Conservation (phyloP, 148 eudicot species). For the Nepenthes gracilis region DNA sequence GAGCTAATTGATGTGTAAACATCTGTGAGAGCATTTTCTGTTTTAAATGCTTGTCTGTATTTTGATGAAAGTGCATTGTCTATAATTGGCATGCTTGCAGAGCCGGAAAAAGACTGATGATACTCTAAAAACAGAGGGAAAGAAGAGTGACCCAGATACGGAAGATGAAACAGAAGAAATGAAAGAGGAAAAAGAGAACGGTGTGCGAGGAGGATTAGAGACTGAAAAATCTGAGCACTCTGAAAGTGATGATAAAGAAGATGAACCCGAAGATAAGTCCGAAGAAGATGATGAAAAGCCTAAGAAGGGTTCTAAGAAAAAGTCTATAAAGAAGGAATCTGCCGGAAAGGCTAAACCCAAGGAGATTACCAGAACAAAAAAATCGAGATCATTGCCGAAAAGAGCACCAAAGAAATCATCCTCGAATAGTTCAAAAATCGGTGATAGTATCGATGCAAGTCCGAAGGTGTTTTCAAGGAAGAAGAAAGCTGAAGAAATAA, state of each 20-base stretch:
- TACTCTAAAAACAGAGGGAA: conserved; percentile 30
- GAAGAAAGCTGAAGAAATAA: conserved; percentile 51
- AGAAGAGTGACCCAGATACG: conserved; percentile 27
- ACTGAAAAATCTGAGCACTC: conserved; percentile 50
- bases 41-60: no score
- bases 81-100: conserved; percentile 20
- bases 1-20: no score
- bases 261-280: conserved; percentile 33
- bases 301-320: conserved; percentile 34
- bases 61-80: no score
- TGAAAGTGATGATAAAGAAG: conserved; percentile 26
- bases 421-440: conserved; percentile 32
- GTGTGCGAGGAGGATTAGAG: conserved; percentile 34
- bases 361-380: conserved; percentile 30
- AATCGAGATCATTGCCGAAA: conserved; percentile 39
- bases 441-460: conserved; percentile 24
- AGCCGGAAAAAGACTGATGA: conserved; percentile 24
- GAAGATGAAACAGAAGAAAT: conserved; percentile 44
- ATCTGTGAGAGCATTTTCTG: no score
- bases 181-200: conserved; percentile 46
- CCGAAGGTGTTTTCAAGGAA: conserved; percentile 70
- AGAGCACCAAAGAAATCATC: conserved; percentile 38
- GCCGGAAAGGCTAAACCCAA: conserved; percentile 40
- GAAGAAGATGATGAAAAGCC: conserved; percentile 37
- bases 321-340: conserved; percentile 33